phyloP scores from a whole-genome alignment of 164 flowering plant species.

The Annona squamosa region DNA sequence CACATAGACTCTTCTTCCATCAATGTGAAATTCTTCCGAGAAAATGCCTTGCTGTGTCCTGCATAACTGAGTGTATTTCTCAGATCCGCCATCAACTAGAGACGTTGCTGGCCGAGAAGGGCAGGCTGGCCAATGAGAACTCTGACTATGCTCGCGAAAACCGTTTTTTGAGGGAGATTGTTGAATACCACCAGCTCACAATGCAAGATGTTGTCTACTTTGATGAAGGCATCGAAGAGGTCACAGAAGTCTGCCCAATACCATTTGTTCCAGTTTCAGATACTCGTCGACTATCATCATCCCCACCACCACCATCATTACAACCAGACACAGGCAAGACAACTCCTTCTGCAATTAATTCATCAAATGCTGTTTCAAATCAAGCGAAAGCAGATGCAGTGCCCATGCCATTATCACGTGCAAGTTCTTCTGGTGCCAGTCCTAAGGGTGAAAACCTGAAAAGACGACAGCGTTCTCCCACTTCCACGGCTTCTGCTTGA shows the following conservation, averaged over 20 bases:
- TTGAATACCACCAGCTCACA: slow-evolving; percentile 90
- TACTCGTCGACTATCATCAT: too few species aligned
- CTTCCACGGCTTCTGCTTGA: not conserved
- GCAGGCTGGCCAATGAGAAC: slow-evolving; percentile 83
- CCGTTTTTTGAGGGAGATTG: slow-evolving; percentile 80
- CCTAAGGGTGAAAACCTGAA: not conserved
- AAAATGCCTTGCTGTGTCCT: not conserved
- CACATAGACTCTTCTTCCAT: not conserved
- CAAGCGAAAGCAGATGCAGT: not conserved
- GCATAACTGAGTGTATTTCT: not conserved
- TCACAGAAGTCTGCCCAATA: slow-evolving; percentile 56
- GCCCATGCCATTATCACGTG: not conserved
- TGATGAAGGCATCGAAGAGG: slow-evolving; percentile 85
- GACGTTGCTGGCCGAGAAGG: slow-evolving; percentile 87
- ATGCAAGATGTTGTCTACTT: slow-evolving; percentile 95
- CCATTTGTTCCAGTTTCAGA: slow-evolving; percentile 17
- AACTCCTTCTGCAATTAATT: not conserved
- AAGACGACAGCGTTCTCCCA: not conserved
- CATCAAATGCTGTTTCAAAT: not conserved
- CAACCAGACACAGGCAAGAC: not conserved
- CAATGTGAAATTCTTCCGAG: not conserved
- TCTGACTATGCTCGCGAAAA: slow-evolving; percentile 81
- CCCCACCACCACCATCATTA: not conserved
- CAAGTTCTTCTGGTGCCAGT: not conserved
- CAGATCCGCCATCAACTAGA: slow-evolving; percentile 95